Percentiles rank a stretch among this genome's conserved stretches.
Conservation (phyloP, 306 rosid genomes). For the Rosa lucieae region DNA sequence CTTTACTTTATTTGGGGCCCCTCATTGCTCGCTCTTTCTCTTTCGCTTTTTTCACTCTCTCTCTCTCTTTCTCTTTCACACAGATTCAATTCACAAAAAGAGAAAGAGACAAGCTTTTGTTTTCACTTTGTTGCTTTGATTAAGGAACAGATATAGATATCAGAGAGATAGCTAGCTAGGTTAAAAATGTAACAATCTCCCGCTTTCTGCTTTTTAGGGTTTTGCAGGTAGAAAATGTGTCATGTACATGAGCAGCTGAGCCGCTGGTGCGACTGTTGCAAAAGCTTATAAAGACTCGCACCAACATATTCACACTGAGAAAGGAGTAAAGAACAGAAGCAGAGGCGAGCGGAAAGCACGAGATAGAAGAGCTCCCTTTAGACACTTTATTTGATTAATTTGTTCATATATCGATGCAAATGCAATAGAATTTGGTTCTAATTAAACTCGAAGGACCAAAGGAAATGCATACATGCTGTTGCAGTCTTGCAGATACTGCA, state of each 20-base stretch:
- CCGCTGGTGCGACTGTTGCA: background rate
- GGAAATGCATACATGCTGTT: background rate
- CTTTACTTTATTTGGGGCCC: conserved; percentile 53
- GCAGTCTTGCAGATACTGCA: background rate
- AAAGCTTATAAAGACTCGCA: background rate
- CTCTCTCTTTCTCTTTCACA: background rate
- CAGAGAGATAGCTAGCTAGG: conserved; percentile 17
- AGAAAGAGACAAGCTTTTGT: conserved; percentile 37
- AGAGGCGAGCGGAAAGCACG: conserved; percentile 55
- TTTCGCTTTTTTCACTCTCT: conserved; percentile 5
- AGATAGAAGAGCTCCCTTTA: conserved; percentile 38
- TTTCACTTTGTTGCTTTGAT: conserved; percentile 44
- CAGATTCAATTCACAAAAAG: background rate
- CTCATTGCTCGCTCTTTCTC: conserved; percentile 30
- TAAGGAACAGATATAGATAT: conserved; percentile 26
- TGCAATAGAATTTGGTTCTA: background rate
- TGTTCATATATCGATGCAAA: conserved; percentile 26
- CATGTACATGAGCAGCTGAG: background rate
- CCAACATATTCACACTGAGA: background rate
- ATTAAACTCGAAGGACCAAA: background rate
- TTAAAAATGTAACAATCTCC: conserved; percentile 34
- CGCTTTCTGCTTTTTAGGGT: conserved; percentile 52
- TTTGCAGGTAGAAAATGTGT: conserved; percentile 35
- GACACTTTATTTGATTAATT: conserved; percentile 35
- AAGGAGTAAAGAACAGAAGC: conserved; percentile 27